Base-by-base conservation (phyloP, 371 early-diverging fungal genomes). In the Actinomortierella wolfii region DNA sequence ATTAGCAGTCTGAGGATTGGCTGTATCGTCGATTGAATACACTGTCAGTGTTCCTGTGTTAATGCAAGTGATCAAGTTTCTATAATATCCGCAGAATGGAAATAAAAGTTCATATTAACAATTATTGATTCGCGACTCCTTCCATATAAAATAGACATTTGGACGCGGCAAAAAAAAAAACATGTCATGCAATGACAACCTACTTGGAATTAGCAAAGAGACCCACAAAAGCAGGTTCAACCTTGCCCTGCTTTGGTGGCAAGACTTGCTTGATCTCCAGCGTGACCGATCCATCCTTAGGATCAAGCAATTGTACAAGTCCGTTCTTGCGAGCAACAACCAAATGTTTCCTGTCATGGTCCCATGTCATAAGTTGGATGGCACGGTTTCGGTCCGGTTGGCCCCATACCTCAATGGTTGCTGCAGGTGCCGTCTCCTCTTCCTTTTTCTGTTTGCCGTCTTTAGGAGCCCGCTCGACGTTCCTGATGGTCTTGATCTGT, bases 291-390 rank as follows among this genome's bases (percentile, higher is more conserved):
- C 88, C 89, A 7, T 81, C 77, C 46, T 82, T 77, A 34, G 84
- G 80, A 25, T 77, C 76, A 62, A 88, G 51, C 60, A 83, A 78
- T 34, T 88, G 77, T 14, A 92, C 76, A 15, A 56, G 56, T 2
- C 93, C 93, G 67, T 81, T 83, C 63, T 83, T 83, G 48, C 89
- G 80, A 14, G 86, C 92, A 17, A 87, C 86, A 15, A 88, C 78
- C 25, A 75, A 40, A 54, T 76, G 28, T 40, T 57, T 57, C 44
- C 41, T 55, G 25, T 52, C 67, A 56, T 81, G 79, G 68, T 68
- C 83, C 86, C 82, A 86, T n/a, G 69, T 60, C 64, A 88, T 66
- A 28, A 82, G 62, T 53, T 86, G 85, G 23, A 88, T 60, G 3
- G 78, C 81, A 25, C 68, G 73, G 4, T 65, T 65, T 46, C 87